Evolutionary conservation across 257 asterid species (phyloP).

Genomic region (Solanum corneliomulleri): DNA sequence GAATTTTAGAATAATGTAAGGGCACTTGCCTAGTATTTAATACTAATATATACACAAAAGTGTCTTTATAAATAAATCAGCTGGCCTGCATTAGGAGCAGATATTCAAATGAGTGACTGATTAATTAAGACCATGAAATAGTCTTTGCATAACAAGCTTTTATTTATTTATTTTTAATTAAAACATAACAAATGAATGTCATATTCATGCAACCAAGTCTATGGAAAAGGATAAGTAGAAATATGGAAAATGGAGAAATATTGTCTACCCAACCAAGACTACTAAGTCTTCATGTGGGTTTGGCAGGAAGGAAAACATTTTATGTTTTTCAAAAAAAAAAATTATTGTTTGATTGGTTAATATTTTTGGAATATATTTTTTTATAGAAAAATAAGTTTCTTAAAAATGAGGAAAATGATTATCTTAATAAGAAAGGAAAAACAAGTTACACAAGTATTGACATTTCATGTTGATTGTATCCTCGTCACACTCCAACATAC

Average conservation of each 20-base stretch:
- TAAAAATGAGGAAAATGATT: background rate
- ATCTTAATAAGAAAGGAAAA: background rate
- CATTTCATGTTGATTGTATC: no score
- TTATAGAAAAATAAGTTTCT: background rate
- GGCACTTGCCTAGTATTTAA: background rate
- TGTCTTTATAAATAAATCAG: background rate
- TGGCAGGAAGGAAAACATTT: no score
- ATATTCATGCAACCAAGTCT: background rate
- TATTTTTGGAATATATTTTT: background rate
- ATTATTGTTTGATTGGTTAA: background rate
- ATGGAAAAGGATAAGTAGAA: background rate
- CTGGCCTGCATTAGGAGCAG: conserved; percentile 5
- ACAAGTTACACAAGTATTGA: background rate
- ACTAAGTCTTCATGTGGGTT: background rate
- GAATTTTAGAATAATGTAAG: background rate
- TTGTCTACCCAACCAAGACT: background rate
- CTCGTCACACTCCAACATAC: background rate
- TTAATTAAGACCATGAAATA: background rate
- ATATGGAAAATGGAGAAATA: background rate
- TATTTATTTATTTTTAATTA: background rate
- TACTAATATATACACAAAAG: background rate
- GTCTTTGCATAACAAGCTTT: background rate
- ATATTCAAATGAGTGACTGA: background rate
- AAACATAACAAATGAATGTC: background rate
- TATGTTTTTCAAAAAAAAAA: no score